phyloP scores from a whole-genome alignment of 2,329 filamentous ascomycete species.

The Penicillium sp. region DNA sequence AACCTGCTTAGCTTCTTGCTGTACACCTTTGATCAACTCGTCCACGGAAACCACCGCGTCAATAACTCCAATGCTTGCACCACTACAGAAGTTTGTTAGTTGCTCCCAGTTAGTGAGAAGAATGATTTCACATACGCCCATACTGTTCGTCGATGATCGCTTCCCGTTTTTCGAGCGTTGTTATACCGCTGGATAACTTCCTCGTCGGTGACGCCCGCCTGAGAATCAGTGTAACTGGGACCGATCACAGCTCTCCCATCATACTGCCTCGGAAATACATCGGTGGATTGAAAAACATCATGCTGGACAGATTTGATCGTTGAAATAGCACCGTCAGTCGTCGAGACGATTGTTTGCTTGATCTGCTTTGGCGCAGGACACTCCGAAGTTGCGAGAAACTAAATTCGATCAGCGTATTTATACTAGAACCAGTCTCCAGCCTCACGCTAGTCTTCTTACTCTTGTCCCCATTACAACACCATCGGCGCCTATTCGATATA shows the following conservation, averaged over 20 bases:
- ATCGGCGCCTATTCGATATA: conserved; percentile 17
- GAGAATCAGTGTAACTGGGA: conserved; percentile 17
- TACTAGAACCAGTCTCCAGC: conserved; percentile 17
- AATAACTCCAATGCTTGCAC: conserved; percentile 24
- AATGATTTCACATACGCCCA: conserved; percentile 22
- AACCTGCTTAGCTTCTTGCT: conserved; percentile 11
- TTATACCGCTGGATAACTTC: conserved; percentile 24
- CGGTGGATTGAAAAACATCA: conserved; percentile 27
- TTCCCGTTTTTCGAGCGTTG: conserved; percentile 16
- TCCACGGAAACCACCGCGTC: conserved; percentile 16
- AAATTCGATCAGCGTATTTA: conserved; percentile 29
- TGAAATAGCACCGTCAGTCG: conserved; percentile 50
- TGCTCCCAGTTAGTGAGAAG: neutral
- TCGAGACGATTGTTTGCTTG: conserved; percentile 48
- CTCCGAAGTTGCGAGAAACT: conserved; percentile 53
- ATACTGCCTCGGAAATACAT: conserved; percentile 25
- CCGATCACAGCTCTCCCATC: conserved; percentile 24
- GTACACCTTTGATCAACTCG: conserved; percentile 15
- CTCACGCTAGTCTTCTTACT: conserved; percentile 17
- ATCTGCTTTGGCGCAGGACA: conserved; percentile 47
- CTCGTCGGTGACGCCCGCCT: conserved; percentile 17
- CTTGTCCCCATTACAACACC: conserved; percentile 27
- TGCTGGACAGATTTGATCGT: conserved; percentile 50
- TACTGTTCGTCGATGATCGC: conserved; percentile 22
- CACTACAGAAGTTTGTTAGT: conserved; percentile 7